Evolutionary conservation across 1,284 basidiomycete genomes (phyloP).

Genomic region (Earliella scabrosa): DNA sequence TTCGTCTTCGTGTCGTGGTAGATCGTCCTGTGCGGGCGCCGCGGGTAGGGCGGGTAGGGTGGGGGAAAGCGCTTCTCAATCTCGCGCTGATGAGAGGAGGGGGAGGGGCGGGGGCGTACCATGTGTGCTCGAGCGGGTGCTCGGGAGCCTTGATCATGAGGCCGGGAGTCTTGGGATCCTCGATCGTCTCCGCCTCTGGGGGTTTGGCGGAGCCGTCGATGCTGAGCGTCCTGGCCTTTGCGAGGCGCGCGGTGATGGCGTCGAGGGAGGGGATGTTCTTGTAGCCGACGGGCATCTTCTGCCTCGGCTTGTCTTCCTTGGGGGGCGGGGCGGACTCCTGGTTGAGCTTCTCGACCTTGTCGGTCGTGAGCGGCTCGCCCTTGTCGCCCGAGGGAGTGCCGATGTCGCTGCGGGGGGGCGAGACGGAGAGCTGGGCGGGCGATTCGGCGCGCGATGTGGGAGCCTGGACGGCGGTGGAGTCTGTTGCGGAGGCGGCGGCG

Average conservation of each 20-base stretch:
- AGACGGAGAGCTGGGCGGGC: conserved; percentile 46
- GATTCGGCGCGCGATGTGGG: conserved; percentile 67
- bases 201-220: conserved; percentile 74
- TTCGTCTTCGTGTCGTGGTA: conserved; percentile 88
- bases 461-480: conserved; percentile 65
- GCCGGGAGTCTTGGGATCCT: conserved; percentile 80
- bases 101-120: conserved; percentile 52
- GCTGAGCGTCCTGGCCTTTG: conserved; percentile 68
- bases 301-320: conserved; percentile 40
- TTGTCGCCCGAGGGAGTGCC: conserved; percentile 37
- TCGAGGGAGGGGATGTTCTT: conserved; percentile 86
- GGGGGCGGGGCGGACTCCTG: conserved; percentile 20
- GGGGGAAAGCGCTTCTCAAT: background rate
- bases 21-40: conserved; percentile 60
- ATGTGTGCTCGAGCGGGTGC: conserved; percentile 83
- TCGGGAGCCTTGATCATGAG: conserved; percentile 74
- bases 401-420: conserved; percentile 48
- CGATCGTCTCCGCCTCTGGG: conserved; percentile 74
- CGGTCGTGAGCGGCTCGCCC: conserved; percentile 59
- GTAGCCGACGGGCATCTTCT: conserved; percentile 69
- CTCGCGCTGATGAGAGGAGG: background rate
- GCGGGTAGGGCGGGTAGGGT: background rate
- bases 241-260: conserved; percentile 76
- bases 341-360: conserved; percentile 33
- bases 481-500: conserved; percentile 48